phyloP scores from a whole-genome alignment of 305 asterid genomes.

The Solanum chacoense region DNA sequence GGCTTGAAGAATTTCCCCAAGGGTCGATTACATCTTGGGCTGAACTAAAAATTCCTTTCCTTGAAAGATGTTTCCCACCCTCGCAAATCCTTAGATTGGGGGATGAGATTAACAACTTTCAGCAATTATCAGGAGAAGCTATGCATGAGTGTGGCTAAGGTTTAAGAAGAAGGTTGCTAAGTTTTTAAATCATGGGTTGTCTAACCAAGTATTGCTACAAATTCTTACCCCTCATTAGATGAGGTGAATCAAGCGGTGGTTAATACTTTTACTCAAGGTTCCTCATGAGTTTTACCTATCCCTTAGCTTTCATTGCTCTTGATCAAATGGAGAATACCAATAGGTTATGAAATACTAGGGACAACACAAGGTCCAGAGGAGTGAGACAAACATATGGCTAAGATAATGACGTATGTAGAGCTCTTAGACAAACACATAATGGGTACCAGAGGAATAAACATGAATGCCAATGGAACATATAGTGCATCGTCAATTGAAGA shows the following conservation, averaged over 20 bases:
- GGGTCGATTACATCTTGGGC: not conserved
- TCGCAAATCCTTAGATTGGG: not conserved
- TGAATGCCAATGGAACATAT: not conserved
- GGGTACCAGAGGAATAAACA: not conserved
- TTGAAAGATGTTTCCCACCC: not conserved
- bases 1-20: not conserved
- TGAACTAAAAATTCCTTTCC: not conserved
- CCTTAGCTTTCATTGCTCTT: not conserved
- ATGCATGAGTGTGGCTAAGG: not conserved
- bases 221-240: not conserved
- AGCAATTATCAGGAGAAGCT: not conserved
- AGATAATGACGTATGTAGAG: not conserved
- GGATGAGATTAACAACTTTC: not conserved
- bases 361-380: not conserved
- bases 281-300: not conserved
- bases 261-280: not conserved
- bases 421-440: not conserved
- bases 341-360: not conserved
- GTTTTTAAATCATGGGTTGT: not conserved
- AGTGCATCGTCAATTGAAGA: not conserved
- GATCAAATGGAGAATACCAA: not conserved
- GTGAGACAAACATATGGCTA: not conserved
- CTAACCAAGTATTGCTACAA: not conserved
- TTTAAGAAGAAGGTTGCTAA: not conserved
- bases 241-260: not conserved